These are phyloP conservation scores for Sclerospora graminicola DNA, from an alignment of 352 stramenopile species.

Conservation along the genomic window DNA sequence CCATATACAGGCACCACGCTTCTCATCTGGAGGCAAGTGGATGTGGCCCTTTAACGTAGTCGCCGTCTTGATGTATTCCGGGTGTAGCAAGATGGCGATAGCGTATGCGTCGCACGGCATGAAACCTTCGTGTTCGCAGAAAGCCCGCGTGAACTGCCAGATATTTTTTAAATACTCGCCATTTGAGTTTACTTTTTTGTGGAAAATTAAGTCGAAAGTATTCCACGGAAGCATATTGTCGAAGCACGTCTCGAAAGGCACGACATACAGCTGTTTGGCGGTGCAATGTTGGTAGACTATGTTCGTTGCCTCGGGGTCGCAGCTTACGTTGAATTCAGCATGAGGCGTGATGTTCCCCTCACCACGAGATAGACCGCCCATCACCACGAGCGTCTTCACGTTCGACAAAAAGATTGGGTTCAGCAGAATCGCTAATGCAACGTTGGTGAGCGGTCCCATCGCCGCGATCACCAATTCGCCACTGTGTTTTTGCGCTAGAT, in stretches of 20 bases:
- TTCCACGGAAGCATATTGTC: conserved; percentile 51
- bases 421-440: conserved; percentile 62
- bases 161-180: conserved; percentile 46
- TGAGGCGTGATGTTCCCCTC: conserved; percentile 59
- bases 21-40: conserved; percentile 41
- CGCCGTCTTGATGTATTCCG: conserved; percentile 40
- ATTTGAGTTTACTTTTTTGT: conserved; percentile 23
- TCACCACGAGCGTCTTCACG: conserved; percentile 58
- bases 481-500: conserved; percentile 39
- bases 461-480: conserved; percentile 68
- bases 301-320: conserved; percentile 66
- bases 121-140: conserved; percentile 34
- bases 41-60: conserved; percentile 36
- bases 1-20: conserved; percentile 46
- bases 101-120: conserved; percentile 68
- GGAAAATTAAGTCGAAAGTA: conserved; percentile 60
- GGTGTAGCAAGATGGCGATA: conserved; percentile 47
- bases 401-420: conserved; percentile 54
- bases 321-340: conserved; percentile 73
- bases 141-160: conserved; percentile 50
- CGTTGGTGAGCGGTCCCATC: conserved; percentile 68
- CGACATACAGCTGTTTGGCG: conserved; percentile 45
- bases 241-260: conserved; percentile 60
- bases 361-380: conserved; percentile 62
- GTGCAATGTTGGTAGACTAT: conserved; percentile 63